Evolutionary conservation across 1,284 basidiomycete genomes (phyloP).

Genomic region (Wolfiporia cocos): DNA sequence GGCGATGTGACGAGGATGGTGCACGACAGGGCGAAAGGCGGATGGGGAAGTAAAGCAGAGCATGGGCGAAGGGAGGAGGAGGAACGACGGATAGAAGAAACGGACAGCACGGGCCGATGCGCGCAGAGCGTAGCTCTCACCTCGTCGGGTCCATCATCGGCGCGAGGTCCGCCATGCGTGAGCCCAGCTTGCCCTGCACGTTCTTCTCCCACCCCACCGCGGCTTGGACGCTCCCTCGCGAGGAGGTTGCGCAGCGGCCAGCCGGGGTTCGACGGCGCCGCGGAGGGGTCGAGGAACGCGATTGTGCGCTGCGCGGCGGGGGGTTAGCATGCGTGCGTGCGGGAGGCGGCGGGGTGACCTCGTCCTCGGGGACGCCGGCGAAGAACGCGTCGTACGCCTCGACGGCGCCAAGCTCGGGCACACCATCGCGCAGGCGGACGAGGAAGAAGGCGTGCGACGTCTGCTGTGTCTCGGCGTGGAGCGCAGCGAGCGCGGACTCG

Average conservation of each 20-base stretch:
- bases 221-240: conserved; percentile 39
- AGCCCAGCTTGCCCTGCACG: conserved; percentile 75
- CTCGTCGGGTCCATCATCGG: conserved; percentile 92
- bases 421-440: conserved; percentile 31
- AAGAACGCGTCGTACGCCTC: conserved; percentile 55
- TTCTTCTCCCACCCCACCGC: conserved; percentile 98
- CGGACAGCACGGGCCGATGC: too few species aligned
- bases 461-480: conserved; percentile 42
- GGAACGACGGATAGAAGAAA: too few species aligned
- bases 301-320: conserved; percentile 47
- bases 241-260: conserved; percentile 95
- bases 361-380: conserved; percentile 29
- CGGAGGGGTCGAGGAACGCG: conserved; percentile 86
- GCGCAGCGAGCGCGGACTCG: conserved; percentile 37
- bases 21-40: background rate
- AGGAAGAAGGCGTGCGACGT: conserved; percentile 54
- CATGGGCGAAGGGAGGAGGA: too few species aligned
- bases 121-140: conserved; percentile 33
- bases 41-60: too few species aligned
- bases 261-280: conserved; percentile 72
- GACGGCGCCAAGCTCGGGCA: conserved; percentile 41
- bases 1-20: too few species aligned
- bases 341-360: conserved; percentile 28
- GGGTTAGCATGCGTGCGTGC: too few species aligned
- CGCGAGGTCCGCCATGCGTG: conserved; percentile 87